phyloP scores from a whole-genome alignment of 148 eudicot genomes.

The Nyssa sinensis region DNA sequence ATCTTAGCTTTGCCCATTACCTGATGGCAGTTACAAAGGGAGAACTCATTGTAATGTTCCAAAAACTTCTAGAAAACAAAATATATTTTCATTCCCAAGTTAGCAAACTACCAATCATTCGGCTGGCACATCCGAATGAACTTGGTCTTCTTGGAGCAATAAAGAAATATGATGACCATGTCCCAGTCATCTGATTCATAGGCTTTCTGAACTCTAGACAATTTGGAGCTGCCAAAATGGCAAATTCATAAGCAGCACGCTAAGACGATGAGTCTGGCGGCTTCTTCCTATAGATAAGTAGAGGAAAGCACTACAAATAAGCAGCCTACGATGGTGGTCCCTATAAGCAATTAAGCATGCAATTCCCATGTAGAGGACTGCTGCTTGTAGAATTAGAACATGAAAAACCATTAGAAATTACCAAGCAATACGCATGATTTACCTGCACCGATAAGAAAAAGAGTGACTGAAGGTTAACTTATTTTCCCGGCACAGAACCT shows the following conservation, averaged over 20 bases:
- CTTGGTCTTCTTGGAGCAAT: not conserved
- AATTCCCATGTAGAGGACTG: not conserved
- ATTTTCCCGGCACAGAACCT: not conserved
- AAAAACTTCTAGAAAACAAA: slow-evolving; percentile 1
- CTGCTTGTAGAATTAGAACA: no score
- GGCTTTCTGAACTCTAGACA: not conserved
- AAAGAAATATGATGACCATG: not conserved
- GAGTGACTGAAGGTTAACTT: not conserved
- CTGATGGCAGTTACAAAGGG: slow-evolving; percentile 14
- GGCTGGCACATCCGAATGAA: not conserved
- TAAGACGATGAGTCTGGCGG: not conserved
- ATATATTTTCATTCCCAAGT: not conserved
- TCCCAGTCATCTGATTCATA: not conserved
- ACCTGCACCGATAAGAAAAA: not conserved
- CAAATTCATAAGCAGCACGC: not conserved
- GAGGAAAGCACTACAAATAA: not conserved
- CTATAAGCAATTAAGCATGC: not conserved
- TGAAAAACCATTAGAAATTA: not conserved
- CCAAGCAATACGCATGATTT: not conserved
- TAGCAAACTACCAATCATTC: not conserved
- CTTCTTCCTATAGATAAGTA: not conserved
- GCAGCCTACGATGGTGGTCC: not conserved
- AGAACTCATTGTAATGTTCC: not conserved
- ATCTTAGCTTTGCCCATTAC: slow-evolving; percentile 16
- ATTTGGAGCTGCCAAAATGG: not conserved